Conservation (phyloP, 2,329 filamentous ascomycete species). For the Fusarium foetens region DNA sequence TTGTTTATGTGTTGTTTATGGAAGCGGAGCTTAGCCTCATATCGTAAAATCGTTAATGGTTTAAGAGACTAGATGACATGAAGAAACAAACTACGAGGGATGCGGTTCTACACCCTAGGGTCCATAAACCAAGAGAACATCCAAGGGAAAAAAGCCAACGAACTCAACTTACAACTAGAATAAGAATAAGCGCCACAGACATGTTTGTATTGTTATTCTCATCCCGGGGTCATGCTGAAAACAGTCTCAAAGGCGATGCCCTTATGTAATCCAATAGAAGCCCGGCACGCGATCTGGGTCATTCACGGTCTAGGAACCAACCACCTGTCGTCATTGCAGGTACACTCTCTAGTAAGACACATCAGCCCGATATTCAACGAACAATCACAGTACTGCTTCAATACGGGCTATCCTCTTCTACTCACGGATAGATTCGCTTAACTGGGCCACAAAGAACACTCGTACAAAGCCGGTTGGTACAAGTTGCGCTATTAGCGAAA, state of each 20-base stretch:
- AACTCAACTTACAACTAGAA: neutral
- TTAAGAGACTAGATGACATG: neutral
- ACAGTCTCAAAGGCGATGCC: neutral
- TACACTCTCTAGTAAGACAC: conserved; percentile 2
- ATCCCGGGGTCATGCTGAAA: conserved; percentile 21
- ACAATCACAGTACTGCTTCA: neutral
- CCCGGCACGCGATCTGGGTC: conserved; percentile 26
- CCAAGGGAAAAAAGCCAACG: neutral
- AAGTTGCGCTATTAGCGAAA: conserved; percentile 15
- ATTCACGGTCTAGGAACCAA: conserved; percentile 23
- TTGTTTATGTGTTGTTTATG: too few relatives aligned
- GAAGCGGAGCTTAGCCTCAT: neutral
- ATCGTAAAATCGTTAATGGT: neutral
- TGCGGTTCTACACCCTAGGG: neutral
- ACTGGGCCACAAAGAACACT: conserved; percentile 11
- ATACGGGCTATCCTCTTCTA: neutral
- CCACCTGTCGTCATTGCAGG: conserved; percentile 25
- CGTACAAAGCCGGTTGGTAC: conserved; percentile 22
- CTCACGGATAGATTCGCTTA: conserved; percentile 16
- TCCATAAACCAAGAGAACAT: neutral
- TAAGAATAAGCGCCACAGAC: neutral
- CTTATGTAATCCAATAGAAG: conserved; percentile 34
- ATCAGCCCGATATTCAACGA: conserved; percentile 1
- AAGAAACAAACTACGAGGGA: neutral
- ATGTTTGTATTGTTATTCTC: neutral